phyloP scores from a whole-genome alignment of 176 grass and related monocot genomes.

The Tillandsia fasciculata region DNA sequence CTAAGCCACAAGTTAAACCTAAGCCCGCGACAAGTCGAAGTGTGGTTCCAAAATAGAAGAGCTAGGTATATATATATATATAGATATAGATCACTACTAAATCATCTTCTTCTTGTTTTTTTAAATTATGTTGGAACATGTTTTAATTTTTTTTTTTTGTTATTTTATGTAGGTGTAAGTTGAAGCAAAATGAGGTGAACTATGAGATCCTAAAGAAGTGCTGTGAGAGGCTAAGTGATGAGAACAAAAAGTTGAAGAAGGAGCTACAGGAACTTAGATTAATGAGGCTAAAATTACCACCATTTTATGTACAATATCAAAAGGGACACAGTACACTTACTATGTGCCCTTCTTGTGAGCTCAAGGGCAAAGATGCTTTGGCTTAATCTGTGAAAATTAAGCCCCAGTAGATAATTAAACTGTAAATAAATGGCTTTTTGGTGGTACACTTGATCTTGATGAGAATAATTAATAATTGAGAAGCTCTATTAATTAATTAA shows the following conservation, averaged over 20 bases:
- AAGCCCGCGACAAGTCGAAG: slow-evolving; percentile 34
- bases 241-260: neutral
- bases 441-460: no score
- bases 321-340: no score
- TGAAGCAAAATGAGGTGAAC: neutral
- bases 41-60: slow-evolving; percentile 53
- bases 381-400: no score
- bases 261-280: neutral
- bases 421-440: no score
- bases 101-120: no score
- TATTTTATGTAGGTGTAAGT: neutral
- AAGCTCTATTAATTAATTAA: no score
- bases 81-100: neutral
- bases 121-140: no score
- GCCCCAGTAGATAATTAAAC: no score
- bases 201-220: neutral
- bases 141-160: neutral
- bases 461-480: no score
- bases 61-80: slow-evolving; percentile 14
- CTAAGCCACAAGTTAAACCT: slow-evolving; percentile 19
- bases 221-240: neutral
- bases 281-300: neutral
- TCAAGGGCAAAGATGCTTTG: no score
- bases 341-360: no score
- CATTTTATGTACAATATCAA: no score